A percentile compares a stretch with the other conserved stretches of the same genome.
phyloP scores from a whole-genome alignment of 2,329 filamentous ascomycete species.

The Colletotrichum sidae region DNA sequence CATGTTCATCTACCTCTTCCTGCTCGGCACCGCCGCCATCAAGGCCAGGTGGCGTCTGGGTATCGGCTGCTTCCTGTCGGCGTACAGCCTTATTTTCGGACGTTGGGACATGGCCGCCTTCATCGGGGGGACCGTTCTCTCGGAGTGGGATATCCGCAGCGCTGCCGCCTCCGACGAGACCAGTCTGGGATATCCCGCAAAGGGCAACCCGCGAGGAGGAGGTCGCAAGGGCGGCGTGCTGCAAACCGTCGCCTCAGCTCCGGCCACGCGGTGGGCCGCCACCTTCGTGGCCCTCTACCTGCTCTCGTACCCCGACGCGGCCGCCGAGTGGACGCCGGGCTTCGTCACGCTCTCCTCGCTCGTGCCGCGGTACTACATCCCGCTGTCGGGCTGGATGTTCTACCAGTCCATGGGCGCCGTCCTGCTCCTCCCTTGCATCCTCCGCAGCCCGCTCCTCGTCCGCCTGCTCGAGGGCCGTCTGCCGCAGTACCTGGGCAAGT shows the following conservation, averaged over 20 bases:
- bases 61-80: conserved; percentile 45
- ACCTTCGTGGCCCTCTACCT: conserved; percentile 50
- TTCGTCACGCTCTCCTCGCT: conserved; percentile 48
- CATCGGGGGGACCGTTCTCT: conserved; percentile 50
- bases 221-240: conserved; percentile 15
- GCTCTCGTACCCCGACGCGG: conserved; percentile 53
- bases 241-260: conserved; percentile 33
- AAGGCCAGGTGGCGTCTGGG: conserved; percentile 48
- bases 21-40: conserved; percentile 52
- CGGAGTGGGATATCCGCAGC: conserved; percentile 50
- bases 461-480: conserved; percentile 45
- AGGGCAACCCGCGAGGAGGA: conserved; percentile 5
- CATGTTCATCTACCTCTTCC: conserved; percentile 54
- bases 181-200: conserved; percentile 36
- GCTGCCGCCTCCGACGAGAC: conserved; percentile 30
- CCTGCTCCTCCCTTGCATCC: conserved; percentile 49
- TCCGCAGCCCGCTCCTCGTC: conserved; percentile 47
- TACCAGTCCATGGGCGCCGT: conserved; percentile 53
- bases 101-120: conserved; percentile 56
- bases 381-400: conserved; percentile 53
- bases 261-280: conserved; percentile 42
- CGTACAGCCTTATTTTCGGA: conserved; percentile 49
- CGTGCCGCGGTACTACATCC: conserved; percentile 51
- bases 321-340: conserved; percentile 52
- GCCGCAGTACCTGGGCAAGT: conserved; percentile 52